Percentiles rank a stretch among this genome's conserved stretches.
These are phyloP conservation scores for Discostella pseudostelligera DNA, from an alignment of 108 stramenopile genomes.

Conservation along the genomic window DNA sequence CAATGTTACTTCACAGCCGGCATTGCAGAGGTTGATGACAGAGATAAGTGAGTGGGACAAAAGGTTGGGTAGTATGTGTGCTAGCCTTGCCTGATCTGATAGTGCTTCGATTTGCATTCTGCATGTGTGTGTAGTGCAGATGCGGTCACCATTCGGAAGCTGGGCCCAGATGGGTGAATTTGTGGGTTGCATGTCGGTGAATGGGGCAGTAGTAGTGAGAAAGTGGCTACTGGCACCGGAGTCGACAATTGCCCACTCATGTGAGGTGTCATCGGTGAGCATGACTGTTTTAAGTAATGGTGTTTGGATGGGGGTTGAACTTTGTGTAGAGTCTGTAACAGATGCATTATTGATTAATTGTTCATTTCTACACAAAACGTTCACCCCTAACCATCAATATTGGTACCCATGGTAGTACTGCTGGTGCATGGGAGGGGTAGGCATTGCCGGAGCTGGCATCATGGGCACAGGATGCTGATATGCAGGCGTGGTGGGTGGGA, in stretches of 20 bases:
- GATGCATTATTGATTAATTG: not conserved
- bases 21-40: constrained; percentile 6
- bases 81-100: not conserved
- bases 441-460: too few relatives aligned
- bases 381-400: not conserved
- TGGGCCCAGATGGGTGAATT: not conserved
- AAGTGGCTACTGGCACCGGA: constrained; percentile 16
- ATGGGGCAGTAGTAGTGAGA: not conserved
- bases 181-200: not conserved
- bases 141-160: constrained; percentile 3
- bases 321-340: not conserved
- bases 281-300: not conserved
- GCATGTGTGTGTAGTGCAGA: constrained; percentile 13
- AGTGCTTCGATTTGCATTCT: constrained; percentile 3
- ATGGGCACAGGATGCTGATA: too few relatives aligned
- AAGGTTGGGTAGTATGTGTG: constrained; percentile 14
- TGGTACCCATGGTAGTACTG: not conserved
- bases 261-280: not conserved
- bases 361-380: not conserved
- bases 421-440: too few relatives aligned
- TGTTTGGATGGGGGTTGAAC: constrained; percentile 5
- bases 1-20: constrained; percentile 8
- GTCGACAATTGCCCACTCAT: not conserved
- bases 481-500: too few relatives aligned
- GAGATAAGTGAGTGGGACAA: constrained; percentile 4